Evolutionary conservation across 768 basidiomycete species (phyloP), one percentile per base, ranked within the genome.

Genomic region (Gelatoporia subvermispora): DNA sequence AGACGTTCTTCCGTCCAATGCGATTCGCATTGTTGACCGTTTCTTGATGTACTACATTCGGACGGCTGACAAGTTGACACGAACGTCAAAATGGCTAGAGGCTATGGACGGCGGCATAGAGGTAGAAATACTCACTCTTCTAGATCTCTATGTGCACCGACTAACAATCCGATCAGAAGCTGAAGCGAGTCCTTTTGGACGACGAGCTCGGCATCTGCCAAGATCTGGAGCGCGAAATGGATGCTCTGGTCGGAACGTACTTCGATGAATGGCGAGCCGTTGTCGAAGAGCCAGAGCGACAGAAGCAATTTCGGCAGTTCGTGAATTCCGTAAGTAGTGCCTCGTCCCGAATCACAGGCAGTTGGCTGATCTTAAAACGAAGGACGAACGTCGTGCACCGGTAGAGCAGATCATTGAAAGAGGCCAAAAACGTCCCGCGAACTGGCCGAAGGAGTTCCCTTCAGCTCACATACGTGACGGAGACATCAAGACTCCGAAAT

Each of bases 71-170:
- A 75, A 72, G 52, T 71, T 89, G 11, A 78, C 78, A 66, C 77
- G 85, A 4, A 89, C 86, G 1, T 84, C 85, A 1, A 70, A 83
- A 9, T 89, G 86, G 85, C 65, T 88, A 4, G 85, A 88, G 53
- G 69, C 72, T 8, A 77, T 85, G 64, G 84, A 84, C 35, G 82
- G 81, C 9, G 84, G 83, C 0, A 73, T 85, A 43, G 78, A 84
- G 62, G 78, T 78, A 22, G 3, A 41, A 9, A 16, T 7, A 34
- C 22, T 20, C 45, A n/a, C 41, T 41, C 9, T 41, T n/a, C 35
- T 42, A 35, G 35, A 9, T 23, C 31, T 20, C 5, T 13, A 11
- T 13, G 13, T 31, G 13, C 28, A 31, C 5, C 34, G 3, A 43
- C 34, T n/a, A 31, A 5, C 23, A n/a, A 31, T 22, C 35, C 21